phyloP scores from a whole-genome alignment of 306 rosid genomes.

The Glycine latifolia region DNA sequence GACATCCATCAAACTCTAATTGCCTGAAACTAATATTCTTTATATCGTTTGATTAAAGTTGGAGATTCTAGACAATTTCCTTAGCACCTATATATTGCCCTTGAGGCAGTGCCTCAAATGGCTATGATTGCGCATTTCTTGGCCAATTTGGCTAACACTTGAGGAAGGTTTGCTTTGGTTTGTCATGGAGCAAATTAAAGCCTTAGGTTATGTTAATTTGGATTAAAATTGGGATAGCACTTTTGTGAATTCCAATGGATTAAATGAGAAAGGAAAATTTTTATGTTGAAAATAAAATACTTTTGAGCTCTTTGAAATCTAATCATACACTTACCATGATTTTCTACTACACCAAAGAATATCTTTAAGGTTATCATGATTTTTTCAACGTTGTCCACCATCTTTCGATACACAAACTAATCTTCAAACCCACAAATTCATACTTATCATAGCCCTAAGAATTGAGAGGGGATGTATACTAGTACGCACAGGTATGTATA shows the following conservation, averaged over 20 bases:
- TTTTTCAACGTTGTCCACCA: too few species aligned
- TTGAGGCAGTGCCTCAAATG: constrained; percentile 46
- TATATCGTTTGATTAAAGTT: constrained; percentile 42
- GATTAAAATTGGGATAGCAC: too few species aligned
- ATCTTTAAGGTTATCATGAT: too few species aligned
- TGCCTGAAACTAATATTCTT: constrained; percentile 27
- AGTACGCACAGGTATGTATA: constrained; percentile 37
- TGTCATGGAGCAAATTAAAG: constrained; percentile 46
- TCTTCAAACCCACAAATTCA: too few species aligned
- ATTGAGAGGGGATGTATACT: constrained; percentile 45
- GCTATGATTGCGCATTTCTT: constrained; percentile 55
- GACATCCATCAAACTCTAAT: constrained; percentile 52
- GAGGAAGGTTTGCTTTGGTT: constrained; percentile 37
- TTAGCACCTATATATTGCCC: constrained; percentile 39
- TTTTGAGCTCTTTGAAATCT: too few species aligned
- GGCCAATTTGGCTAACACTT: constrained; percentile 46
- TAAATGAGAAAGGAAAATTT: too few species aligned
- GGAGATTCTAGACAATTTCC: constrained; percentile 13
- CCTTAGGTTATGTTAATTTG: not conserved
- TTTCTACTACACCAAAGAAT: too few species aligned
- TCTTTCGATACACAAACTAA: too few species aligned
- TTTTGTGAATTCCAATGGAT: too few species aligned
- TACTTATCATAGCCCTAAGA: not conserved
- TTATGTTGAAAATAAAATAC: too few species aligned
- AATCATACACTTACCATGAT: too few species aligned